Percentiles rank a stretch among this genome's conserved stretches.
These are phyloP conservation scores for Saccharomycopsis javanensis DNA, from an alignment of 805 yeast species.

Conservation along the genomic window DNA sequence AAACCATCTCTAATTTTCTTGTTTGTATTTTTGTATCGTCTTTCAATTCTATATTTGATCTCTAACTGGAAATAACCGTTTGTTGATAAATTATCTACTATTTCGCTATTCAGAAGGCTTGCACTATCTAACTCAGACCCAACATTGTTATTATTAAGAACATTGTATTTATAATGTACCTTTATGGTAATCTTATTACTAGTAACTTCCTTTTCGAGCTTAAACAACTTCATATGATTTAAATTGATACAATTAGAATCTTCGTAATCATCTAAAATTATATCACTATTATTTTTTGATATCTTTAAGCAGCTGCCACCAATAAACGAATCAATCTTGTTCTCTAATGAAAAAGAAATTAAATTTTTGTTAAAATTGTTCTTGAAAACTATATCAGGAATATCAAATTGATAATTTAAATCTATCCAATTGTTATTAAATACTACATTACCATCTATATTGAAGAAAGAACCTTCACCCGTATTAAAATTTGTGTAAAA, in stretches of 20 bases:
- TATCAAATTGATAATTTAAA: conserved; percentile 26
- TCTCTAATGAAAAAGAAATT: conserved; percentile 19
- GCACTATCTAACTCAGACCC: not conserved
- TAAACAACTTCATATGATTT: conserved; percentile 23
- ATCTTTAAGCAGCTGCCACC: conserved; percentile 32
- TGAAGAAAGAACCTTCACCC: conserved; percentile 32
- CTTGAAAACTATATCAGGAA: conserved; percentile 24
- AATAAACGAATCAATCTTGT: conserved; percentile 25
- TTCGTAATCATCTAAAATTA: conserved; percentile 17
- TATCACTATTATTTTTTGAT: conserved; percentile 20
- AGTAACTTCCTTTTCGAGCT: conserved; percentile 24
- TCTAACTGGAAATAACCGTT: conserved; percentile 27
- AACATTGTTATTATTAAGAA: conserved; percentile 12
- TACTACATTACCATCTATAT: conserved; percentile 25
- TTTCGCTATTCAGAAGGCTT: not conserved
- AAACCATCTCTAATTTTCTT: conserved; percentile 27
- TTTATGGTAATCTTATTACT: conserved; percentile 19
- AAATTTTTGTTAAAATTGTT: conserved; percentile 17
- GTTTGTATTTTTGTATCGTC: conserved; percentile 24
- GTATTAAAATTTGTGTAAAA: conserved; percentile 34
- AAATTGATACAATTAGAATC: conserved; percentile 18
- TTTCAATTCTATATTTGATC: conserved; percentile 27
- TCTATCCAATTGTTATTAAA: conserved; percentile 31
- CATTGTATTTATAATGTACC: conserved; percentile 24
- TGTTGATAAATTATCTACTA: not conserved